Evolutionary conservation across 805 yeast genomes (phyloP).

Genomic region (Saccharomycopsis selenospora): DNA sequence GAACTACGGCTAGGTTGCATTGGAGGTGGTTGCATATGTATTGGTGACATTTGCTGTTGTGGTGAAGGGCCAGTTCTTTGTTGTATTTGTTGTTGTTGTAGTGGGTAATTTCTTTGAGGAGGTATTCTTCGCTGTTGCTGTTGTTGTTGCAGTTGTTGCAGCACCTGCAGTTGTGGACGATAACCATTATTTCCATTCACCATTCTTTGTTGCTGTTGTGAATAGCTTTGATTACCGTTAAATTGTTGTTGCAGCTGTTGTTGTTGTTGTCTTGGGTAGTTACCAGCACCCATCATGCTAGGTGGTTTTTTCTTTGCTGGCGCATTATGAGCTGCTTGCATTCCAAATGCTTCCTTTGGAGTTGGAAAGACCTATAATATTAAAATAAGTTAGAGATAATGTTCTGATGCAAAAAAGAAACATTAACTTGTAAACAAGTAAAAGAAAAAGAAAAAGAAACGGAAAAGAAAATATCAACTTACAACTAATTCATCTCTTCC

Average conservation of each 20-base stretch:
- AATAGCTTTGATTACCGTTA: neutral
- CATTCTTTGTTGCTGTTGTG: neutral
- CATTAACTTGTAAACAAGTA: neutral
- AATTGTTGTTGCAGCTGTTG: slow-evolving; percentile 19
- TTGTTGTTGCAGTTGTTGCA: slow-evolving; percentile 16
- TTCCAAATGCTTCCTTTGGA: slow-evolving; percentile 13
- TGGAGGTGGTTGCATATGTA: neutral
- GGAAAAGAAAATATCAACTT: slow-evolving; percentile 3
- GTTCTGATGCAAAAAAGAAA: neutral
- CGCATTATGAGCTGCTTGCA: slow-evolving; percentile 13
- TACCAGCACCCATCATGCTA: slow-evolving; percentile 23
- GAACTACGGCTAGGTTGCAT: neutral
- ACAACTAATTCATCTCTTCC: slow-evolving; percentile 13
- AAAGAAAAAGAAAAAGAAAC: neutral
- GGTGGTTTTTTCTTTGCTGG: slow-evolving; percentile 21
- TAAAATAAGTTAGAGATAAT: neutral
- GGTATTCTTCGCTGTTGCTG: slow-evolving; percentile 13
- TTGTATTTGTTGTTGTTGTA: slow-evolving; percentile 17
- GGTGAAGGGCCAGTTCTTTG: slow-evolving; percentile 4
- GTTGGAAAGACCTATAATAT: slow-evolving; percentile 17
- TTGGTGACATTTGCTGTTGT: slow-evolving; percentile 4
- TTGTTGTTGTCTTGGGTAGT: slow-evolving; percentile 21
- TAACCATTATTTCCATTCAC: slow-evolving; percentile 17
- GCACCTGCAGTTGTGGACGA: slow-evolving; percentile 21
- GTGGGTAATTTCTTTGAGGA: slow-evolving; percentile 11